Conservation (phyloP, 1,284 basidiomycete genomes). For the Phaffia rhodozyma region DNA sequence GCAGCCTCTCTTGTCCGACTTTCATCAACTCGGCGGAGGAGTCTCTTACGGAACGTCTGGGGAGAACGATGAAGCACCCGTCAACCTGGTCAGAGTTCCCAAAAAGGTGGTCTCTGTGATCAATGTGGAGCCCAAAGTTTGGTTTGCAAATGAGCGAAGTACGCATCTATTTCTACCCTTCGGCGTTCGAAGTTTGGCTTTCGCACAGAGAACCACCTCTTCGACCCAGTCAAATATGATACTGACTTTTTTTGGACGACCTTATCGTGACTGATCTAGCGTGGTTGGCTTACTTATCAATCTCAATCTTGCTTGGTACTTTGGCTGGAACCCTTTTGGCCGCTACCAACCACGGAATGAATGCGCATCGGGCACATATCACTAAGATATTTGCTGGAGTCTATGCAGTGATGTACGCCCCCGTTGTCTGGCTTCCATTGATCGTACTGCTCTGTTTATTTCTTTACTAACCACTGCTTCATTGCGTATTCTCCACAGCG, state of each 20-base stretch:
- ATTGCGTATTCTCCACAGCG: constrained; percentile 23
- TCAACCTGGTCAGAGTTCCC: constrained; percentile 11
- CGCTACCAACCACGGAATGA: constrained; percentile 42
- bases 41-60: neutral
- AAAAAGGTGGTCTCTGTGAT: constrained; percentile 17
- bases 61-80: neutral
- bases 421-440: neutral
- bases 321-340: constrained; percentile 83
- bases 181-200: neutral
- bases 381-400: constrained; percentile 68
- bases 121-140: constrained; percentile 61
- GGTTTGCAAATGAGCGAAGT: constrained; percentile 98
- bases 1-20: constrained; percentile 17
- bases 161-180: neutral
- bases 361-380: constrained; percentile 46
- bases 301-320: constrained; percentile 70
- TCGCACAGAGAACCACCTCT: no score
- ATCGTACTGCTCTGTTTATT: neutral
- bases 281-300: constrained; percentile 83
- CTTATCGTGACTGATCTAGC: constrained; percentile 38
- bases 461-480: neutral
- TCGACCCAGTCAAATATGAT: no score
- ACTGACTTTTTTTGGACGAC: no score
- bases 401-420: constrained; percentile 60
- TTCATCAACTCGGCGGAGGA: neutral